Evolutionary conservation across 768 basidiomycete species (phyloP), one percentile per base, ranked within the genome.

Genomic region (Pisolithus orientalis): DNA sequence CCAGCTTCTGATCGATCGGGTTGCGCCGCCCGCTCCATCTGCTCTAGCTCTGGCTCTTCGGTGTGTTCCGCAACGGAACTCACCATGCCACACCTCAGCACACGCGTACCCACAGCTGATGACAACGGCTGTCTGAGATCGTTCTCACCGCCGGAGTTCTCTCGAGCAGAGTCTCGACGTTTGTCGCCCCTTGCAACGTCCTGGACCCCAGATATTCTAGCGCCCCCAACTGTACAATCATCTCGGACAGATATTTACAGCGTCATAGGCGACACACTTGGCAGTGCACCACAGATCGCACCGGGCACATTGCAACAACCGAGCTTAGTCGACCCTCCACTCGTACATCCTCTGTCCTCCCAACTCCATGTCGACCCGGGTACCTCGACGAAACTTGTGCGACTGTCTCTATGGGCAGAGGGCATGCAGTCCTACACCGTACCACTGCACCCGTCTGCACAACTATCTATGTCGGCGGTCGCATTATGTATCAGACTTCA

Each of bases 341-440:
- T 68, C 48, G 16, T 57, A 32, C 62, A 61, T 50, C 54, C 59
- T 29, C 53, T 62, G 1, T 67, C 67, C 42, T 58, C 65, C 28
- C 40, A 67, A 11, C 63, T 66, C 54, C 47, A 66, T 52, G 50
- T 57, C 52, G 53, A 70, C 54, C 65, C 64, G 27, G 52, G 60
- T 50, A 74, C 70, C 39, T 53, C 75, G 43, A 66, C 67, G 13
- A 44, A 39, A 44, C 63, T 87, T 4, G 13, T 24, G 17, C 70
- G 69, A 44, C 64, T 87, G 51, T 76, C 73, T 39, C 72, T 89
- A 16, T 76, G 75, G 62, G 81, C 86, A 24, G 83, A 85, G 58
- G 84, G 85, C 53, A 85, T 87, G 82, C 68, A 75, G n/a, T 75
- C 82, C 16, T 75, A 82, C 50, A 69, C 73, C 29, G 72, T 87